phyloP scores from a whole-genome alignment of 2,329 filamentous ascomycete species.

The Drechslerella stenobrocha region DNA sequence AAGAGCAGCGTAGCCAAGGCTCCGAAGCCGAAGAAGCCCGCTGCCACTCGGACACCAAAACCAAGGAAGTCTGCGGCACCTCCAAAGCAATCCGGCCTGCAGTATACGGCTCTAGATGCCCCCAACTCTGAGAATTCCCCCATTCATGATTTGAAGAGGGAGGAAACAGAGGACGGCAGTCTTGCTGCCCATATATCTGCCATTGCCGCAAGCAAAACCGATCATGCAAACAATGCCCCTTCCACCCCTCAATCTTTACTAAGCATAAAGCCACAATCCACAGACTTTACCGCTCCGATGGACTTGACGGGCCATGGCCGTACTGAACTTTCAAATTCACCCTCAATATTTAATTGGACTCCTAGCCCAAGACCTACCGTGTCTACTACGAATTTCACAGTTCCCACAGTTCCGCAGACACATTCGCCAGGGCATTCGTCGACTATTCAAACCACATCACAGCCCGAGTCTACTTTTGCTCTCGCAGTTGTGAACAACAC shows the following conservation, averaged over 20 bases:
- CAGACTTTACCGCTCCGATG: neutral
- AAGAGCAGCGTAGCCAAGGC: constrained; percentile 9
- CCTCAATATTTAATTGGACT: constrained; percentile 13
- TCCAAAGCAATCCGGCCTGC: neutral
- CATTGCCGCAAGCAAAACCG: too few relatives aligned
- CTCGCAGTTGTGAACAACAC: neutral
- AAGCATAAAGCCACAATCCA: neutral
- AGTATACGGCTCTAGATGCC: too few relatives aligned
- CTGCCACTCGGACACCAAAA: too few relatives aligned
- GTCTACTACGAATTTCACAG: neutral
- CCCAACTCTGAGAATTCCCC: too few relatives aligned
- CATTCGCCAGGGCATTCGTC: neutral
- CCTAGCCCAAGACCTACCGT: constrained; percentile 18
- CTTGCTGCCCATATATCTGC: too few relatives aligned
- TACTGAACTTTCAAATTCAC: constrained; percentile 14
- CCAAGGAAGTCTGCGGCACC: neutral
- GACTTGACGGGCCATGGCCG: constrained; percentile 8
- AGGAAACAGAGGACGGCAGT: too few relatives aligned
- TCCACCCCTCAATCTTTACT: too few relatives aligned
- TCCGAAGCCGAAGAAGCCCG: neutral
- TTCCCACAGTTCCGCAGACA: neutral
- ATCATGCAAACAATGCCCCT: too few relatives aligned
- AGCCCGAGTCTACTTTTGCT: neutral
- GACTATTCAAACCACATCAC: neutral
- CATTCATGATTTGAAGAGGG: too few relatives aligned